phyloP scores from a whole-genome alignment of 805 yeast species.

The Metschnikowia borealis region DNA sequence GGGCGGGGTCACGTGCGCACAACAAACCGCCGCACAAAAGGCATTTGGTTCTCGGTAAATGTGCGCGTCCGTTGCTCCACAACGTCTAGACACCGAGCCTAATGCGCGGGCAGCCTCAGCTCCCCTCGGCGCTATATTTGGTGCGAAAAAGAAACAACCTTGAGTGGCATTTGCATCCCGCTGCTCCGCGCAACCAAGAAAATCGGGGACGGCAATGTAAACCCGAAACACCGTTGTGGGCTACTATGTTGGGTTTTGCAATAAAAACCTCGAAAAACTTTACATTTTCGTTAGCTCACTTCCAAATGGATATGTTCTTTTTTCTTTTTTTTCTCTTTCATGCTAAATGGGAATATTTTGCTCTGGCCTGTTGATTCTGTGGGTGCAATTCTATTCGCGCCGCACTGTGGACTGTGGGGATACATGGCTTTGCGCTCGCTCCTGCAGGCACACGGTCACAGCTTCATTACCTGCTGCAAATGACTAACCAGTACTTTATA shows the following conservation, averaged over 20 bases:
- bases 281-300: too few species aligned
- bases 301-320: too few species aligned
- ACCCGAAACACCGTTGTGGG: background rate
- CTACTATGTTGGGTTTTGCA: background rate
- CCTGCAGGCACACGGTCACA: slow-evolving; percentile 2
- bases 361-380: background rate
- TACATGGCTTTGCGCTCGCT: background rate
- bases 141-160: slow-evolving; percentile 2
- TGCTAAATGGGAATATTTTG: background rate
- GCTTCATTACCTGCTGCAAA: slow-evolving; percentile 3
- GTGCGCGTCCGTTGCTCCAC: background rate
- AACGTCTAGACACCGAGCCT: background rate
- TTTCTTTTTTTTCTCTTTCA: background rate
- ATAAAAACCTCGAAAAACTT: too few species aligned
- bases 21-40: background rate
- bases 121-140: background rate
- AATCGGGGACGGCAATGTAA: background rate
- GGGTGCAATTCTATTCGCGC: background rate
- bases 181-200: slow-evolving; percentile 6
- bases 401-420: slow-evolving; percentile 6
- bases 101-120: background rate
- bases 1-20: background rate
- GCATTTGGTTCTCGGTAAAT: background rate
- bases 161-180: slow-evolving; percentile 5
- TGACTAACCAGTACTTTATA: background rate